Percentiles rank a stretch among this genome's conserved stretches.
Conservation (phyloP, 768 basidiomycete species). For the Suillus hirtellus region DNA sequence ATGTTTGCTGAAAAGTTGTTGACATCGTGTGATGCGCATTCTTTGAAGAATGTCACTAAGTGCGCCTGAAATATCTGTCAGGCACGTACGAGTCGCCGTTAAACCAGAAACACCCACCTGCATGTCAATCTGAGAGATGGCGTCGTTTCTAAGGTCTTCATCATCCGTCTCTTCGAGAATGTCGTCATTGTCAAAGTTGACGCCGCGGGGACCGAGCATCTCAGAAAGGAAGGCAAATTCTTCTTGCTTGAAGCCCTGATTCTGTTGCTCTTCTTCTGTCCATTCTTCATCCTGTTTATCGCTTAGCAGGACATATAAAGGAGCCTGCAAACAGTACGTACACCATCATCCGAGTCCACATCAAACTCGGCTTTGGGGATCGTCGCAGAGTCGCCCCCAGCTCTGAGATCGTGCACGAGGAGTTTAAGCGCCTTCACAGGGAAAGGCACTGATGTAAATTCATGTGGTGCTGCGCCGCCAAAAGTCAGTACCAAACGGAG, state of each 20-base stretch:
- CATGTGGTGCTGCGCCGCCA: constrained; percentile 65
- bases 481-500: constrained; percentile 21
- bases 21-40: constrained; percentile 63
- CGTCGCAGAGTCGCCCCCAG: constrained; percentile 71
- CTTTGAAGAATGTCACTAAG: constrained; percentile 66
- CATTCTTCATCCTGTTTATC: constrained; percentile 79
- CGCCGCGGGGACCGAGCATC: constrained; percentile 71
- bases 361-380: constrained; percentile 61
- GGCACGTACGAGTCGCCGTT: constrained; percentile 19
- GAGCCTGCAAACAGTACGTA: constrained; percentile 32
- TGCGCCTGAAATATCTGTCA: constrained; percentile 49
- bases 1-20: constrained; percentile 62
- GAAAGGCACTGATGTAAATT: constrained; percentile 86
- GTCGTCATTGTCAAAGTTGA: constrained; percentile 77
- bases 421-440: constrained; percentile 92
- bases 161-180: constrained; percentile 75
- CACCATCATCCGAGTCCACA: constrained; percentile 76
- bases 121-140: constrained; percentile 86
- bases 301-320: constrained; percentile 6
- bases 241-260: constrained; percentile 63
- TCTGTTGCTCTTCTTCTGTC: constrained; percentile 69
- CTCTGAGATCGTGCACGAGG: constrained; percentile 79
- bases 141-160: constrained; percentile 86
- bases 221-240: constrained; percentile 85
- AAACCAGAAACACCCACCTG: constrained; percentile 38